Percentiles rank a stretch among this genome's conserved stretches.
Conservation (phyloP, 83 land plant species). For the Thuja plicata region DNA sequence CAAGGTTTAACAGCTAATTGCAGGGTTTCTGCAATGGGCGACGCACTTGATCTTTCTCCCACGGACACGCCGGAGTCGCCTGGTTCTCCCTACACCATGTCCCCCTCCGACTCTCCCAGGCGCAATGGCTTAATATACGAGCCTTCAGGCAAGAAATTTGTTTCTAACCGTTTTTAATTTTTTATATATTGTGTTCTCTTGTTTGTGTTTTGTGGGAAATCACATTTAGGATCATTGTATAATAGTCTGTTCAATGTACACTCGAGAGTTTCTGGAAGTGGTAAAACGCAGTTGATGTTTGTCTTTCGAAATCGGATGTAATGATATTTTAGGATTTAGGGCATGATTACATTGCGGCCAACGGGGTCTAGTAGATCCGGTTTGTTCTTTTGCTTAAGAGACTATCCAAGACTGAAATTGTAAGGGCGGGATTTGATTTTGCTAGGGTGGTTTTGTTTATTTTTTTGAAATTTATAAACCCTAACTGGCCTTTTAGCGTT, state of each 20-base stretch:
- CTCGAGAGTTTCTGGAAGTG: background rate
- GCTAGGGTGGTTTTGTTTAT: background rate
- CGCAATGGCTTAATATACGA: constrained; percentile 9
- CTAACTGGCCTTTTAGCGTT: background rate
- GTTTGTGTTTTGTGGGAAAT: background rate
- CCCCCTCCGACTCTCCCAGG: constrained; percentile 12
- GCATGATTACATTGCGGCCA: background rate
- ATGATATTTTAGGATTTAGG: background rate
- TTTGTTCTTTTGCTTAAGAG: background rate
- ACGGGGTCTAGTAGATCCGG: background rate
- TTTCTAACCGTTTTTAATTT: background rate
- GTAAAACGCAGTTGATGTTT: background rate
- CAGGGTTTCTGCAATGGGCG: constrained; percentile 2
- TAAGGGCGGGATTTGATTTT: background rate
- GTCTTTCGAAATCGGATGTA: background rate
- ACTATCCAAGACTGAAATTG: background rate
- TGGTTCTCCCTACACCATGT: background rate
- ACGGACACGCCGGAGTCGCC: constrained; percentile 17
- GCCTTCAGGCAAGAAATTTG: background rate
- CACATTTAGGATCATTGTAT: background rate
- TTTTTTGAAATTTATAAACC: background rate
- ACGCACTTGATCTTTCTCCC: constrained; percentile 10
- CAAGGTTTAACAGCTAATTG: background rate
- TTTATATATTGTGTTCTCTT: background rate
- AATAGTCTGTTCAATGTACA: background rate